phyloP scores from a whole-genome alignment of 1,284 basidiomycete genomes.

The Wolfiporia cocos region DNA sequence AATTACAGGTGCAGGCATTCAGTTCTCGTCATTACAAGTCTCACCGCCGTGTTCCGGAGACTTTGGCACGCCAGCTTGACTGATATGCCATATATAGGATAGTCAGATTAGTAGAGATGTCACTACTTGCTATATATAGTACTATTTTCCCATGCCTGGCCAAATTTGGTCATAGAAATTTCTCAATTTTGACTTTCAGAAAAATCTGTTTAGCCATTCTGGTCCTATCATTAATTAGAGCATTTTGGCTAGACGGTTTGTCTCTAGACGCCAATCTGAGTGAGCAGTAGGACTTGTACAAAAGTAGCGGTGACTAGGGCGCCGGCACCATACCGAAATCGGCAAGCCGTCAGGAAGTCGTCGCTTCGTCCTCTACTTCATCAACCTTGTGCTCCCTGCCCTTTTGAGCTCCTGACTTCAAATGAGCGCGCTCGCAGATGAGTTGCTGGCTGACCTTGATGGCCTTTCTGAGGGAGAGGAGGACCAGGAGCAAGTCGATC shows the following conservation, averaged over 20 bases:
- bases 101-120: neutral
- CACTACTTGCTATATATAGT: neutral
- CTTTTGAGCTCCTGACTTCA: neutral
- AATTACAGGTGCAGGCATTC: conserved; percentile 17
- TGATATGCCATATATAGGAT: neutral
- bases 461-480: conserved; percentile 64
- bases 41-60: conserved; percentile 20
- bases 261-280: too few species aligned
- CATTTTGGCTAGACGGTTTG: neutral
- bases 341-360: too few species aligned
- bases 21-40: conserved; percentile 20
- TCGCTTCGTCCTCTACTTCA: too few species aligned
- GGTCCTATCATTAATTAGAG: neutral
- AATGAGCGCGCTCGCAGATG: conserved; percentile 81
- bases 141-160: neutral
- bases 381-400: too few species aligned
- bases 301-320: too few species aligned
- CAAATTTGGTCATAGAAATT: neutral
- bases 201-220: neutral
- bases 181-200: neutral
- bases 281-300: too few species aligned
- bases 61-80: conserved; percentile 10
- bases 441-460: conserved; percentile 84
- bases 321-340: too few species aligned
- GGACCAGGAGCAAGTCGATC: conserved; percentile 45